phyloP scores from a whole-genome alignment of 805 yeast genomes.

The Yamadazyma paraphyllophila region DNA sequence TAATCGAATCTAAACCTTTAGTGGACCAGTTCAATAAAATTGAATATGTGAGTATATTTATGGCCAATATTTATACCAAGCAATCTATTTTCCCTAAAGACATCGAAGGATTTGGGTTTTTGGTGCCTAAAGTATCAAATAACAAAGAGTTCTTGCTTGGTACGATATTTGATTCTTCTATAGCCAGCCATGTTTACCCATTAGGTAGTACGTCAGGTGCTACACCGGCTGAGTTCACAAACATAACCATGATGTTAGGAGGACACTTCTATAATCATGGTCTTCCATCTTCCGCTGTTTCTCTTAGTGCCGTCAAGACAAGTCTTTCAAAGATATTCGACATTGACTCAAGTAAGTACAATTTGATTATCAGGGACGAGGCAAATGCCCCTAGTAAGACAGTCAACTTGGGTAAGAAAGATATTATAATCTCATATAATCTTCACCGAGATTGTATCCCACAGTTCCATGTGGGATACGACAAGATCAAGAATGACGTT shows the following conservation, averaged over 20 bases:
- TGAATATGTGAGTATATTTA: constrained; percentile 51
- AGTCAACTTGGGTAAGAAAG: constrained; percentile 21
- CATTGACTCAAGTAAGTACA: constrained; percentile 17
- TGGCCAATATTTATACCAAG: constrained; percentile 64
- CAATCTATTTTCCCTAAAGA: constrained; percentile 32
- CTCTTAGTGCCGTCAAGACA: constrained; percentile 25
- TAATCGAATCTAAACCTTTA: constrained; percentile 17
- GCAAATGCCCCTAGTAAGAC: constrained; percentile 13
- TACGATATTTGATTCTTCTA: constrained; percentile 85
- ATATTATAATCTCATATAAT: constrained; percentile 31
- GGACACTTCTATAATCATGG: constrained; percentile 53
- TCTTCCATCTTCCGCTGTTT: constrained; percentile 29
- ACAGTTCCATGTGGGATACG: constrained; percentile 72
- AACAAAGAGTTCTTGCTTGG: constrained; percentile 69
- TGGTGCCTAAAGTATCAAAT: constrained; percentile 59
- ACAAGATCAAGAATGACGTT: constrained; percentile 34
- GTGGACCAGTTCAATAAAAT: constrained; percentile 18
- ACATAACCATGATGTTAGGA: constrained; percentile 87
- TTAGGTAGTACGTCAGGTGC: not conserved
- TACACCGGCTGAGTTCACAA: constrained; percentile 45
- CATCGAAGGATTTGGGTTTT: constrained; percentile 78
- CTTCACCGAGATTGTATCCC: constrained; percentile 63
- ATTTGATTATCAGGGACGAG: constrained; percentile 27
- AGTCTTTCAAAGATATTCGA: constrained; percentile 23
- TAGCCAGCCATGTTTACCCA: constrained; percentile 22